Base-by-base conservation (phyloP, 1,139 yeast genomes). In the Insectozyma bohioensis region DNA sequence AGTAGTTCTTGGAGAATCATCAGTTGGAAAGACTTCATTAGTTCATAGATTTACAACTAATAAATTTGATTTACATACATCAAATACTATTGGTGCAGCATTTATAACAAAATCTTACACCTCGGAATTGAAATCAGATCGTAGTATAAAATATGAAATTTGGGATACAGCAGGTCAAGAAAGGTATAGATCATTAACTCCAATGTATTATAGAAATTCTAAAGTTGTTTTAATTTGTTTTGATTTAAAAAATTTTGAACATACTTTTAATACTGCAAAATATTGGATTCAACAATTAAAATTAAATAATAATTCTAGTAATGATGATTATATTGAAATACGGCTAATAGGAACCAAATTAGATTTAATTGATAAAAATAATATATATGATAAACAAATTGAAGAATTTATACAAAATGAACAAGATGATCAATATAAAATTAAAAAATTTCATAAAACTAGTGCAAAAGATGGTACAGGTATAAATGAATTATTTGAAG, bases 121-220 rank as follows among this genome's bases (percentile, higher is more conserved):
- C 2, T 50, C 63, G 28, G 41, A 10, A 35, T 39, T 10, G 24
- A 42, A 20, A n/a, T 37, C 47, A 14, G 45, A 46, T 12, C 44
- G 48, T 25, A 36, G 36, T 15, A 40, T 68, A 28, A 64, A 63
- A 42, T 61, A 67, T 39, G 75, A 70, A 41, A 66, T 70, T 38
- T 70, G 76, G 76, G 76, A 70, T 40, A 70, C 76, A n/a, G 75
- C 75, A 2, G 76, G 76, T 20, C 76, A 70, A 46, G 76, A 70
- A 39, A 46, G 76, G 28, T 70, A 70, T 49, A 54, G 66, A 39
- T 64, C 72, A 8, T 53, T 70, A 25, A 69, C 75, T 1, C 76
- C 76, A 4, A 70, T 70, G 76, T 70, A 70, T 48, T 70, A 70
- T 46, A 46, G 76, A 20, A 66, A 67, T 41, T 69, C 73, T 26